Conservation (phyloP, 495 filamentous ascomycete genomes). For the Penicillium cinerascens region DNA sequence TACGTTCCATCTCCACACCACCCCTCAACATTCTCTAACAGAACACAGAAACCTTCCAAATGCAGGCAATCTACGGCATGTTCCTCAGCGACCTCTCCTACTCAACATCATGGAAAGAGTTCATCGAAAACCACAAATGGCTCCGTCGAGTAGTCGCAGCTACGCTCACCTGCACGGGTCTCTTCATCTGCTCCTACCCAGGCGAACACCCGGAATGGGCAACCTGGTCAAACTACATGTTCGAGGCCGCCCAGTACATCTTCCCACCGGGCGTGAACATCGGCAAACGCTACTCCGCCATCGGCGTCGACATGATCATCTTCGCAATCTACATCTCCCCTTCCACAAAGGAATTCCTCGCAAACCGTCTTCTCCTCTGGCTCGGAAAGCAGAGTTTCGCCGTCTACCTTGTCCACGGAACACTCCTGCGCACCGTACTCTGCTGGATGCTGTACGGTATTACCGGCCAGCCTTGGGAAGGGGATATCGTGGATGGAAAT, state of each 20-base stretch:
- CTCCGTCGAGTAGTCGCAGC: slow-evolving; percentile 42
- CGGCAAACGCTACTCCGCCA: slow-evolving; percentile 50
- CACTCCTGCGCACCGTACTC: slow-evolving; percentile 57
- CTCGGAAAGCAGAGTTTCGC: slow-evolving; percentile 66
- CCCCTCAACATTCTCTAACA: not conserved
- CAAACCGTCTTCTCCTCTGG: slow-evolving; percentile 58
- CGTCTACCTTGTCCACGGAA: slow-evolving; percentile 65
- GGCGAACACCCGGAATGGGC: slow-evolving; percentile 56
- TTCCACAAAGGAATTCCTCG: slow-evolving; percentile 50
- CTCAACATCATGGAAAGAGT: slow-evolving; percentile 47
- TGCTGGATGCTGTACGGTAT: slow-evolving; percentile 64
- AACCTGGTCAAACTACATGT: slow-evolving; percentile 54
- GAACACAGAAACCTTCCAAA: slow-evolving; percentile 40
- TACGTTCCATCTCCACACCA: slow-evolving; percentile 2
- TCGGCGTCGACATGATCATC: slow-evolving; percentile 56
- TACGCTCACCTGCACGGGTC: slow-evolving; percentile 45
- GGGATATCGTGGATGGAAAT: slow-evolving; percentile 45
- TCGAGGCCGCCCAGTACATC: slow-evolving; percentile 44
- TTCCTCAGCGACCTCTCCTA: slow-evolving; percentile 61
- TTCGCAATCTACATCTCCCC: slow-evolving; percentile 58
- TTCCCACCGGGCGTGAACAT: slow-evolving; percentile 54
- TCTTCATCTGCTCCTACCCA: slow-evolving; percentile 58
- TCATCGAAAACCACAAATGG: slow-evolving; percentile 45
- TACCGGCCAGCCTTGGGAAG: slow-evolving; percentile 44
- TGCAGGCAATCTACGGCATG: slow-evolving; percentile 63